These are phyloP conservation scores for Pythium angustatum DNA, from an alignment of 352 stramenopile species.

Conservation along the genomic window DNA sequence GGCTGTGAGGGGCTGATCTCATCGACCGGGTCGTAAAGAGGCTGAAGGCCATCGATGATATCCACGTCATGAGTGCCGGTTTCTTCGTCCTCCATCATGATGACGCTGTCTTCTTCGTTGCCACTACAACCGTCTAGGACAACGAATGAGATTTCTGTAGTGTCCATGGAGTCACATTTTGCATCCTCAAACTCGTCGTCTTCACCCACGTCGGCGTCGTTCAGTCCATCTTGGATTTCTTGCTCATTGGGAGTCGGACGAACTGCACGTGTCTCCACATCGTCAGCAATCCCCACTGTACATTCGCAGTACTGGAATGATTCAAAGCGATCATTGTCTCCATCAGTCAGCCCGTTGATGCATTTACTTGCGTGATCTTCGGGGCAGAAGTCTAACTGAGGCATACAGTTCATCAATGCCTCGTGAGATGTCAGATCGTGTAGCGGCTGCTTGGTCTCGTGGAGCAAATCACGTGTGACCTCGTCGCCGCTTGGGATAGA, in stretches of 20 bases:
- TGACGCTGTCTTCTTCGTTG: conserved; percentile 31
- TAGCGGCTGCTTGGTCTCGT: too few relatives aligned
- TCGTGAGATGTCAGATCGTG: too few relatives aligned
- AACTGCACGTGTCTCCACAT: not conserved
- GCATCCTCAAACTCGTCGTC: conserved; percentile 30
- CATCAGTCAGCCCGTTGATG: not conserved
- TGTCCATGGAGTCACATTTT: conserved; percentile 9
- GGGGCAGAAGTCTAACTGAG: not conserved
- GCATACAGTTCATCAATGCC: not conserved
- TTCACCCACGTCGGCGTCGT: not conserved
- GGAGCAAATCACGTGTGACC: too few relatives aligned
- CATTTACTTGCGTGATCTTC: not conserved
- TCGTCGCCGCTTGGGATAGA: too few relatives aligned
- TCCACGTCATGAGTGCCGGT: not conserved
- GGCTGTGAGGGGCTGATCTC: conserved; percentile 2
- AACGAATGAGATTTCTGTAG: conserved; percentile 4
- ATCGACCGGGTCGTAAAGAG: conserved; percentile 8
- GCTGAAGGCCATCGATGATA: not conserved
- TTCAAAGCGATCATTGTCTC: conserved; percentile 32
- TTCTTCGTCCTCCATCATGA: conserved; percentile 29
- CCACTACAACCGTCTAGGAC: conserved; percentile 17
- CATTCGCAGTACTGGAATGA: conserved; percentile 43
- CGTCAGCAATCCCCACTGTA: conserved; percentile 18
- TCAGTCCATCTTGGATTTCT: not conserved
- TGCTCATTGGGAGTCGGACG: too few relatives aligned